Conservation (phyloP, 768 basidiomycete genomes). For the Mycena metata region DNA sequence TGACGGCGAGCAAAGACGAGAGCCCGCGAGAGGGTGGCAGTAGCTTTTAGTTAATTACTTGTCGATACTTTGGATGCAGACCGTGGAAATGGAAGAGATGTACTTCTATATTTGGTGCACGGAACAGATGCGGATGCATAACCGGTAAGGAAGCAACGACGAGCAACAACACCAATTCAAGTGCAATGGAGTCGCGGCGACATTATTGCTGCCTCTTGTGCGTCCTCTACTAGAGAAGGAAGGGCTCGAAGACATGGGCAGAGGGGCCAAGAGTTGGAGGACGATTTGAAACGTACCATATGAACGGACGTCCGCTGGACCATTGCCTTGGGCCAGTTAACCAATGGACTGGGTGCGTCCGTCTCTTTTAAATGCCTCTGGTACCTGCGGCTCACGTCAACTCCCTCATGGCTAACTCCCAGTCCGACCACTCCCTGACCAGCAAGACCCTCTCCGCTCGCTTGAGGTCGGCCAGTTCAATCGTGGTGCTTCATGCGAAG, state of each 20-base stretch:
- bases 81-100: slow-evolving; percentile 17
- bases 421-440: background rate
- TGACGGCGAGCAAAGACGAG: background rate
- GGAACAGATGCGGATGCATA: slow-evolving; percentile 13
- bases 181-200: background rate
- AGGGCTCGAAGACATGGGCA: too few relatives aligned
- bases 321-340: slow-evolving; percentile 24
- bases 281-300: background rate
- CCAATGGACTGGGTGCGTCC: slow-evolving; percentile 25
- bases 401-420: slow-evolving; percentile 35
- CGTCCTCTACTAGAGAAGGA: background rate
- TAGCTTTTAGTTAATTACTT: background rate
- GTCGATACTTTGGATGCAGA: background rate
- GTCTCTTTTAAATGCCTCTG: slow-evolving; percentile 32
- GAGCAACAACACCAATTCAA: background rate
- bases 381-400: slow-evolving; percentile 25
- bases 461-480: slow-evolving; percentile 48
- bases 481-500: slow-evolving; percentile 63
- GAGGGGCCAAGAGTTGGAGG: background rate
- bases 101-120: slow-evolving; percentile 16
- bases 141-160: background rate
- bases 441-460: slow-evolving; percentile 31
- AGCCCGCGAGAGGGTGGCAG: too few relatives aligned
- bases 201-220: background rate
- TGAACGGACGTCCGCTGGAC: slow-evolving; percentile 8